Evolutionary conservation across 441 rosid genomes (phyloP), one percentile per base, ranked within the genome.

Genomic region (Corymbia citriodora): DNA sequence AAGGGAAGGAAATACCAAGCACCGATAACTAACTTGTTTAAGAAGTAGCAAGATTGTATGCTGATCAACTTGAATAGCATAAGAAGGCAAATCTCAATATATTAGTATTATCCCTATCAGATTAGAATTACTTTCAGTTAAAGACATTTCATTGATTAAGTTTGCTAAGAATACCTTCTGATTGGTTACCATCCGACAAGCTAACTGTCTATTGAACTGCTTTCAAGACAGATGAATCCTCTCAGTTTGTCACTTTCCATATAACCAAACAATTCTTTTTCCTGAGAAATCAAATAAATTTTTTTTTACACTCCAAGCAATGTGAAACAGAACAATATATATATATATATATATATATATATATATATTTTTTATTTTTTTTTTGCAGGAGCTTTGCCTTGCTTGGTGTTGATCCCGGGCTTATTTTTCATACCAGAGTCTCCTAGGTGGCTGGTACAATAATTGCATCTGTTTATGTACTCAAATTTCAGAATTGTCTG

Each of bases 371-470:
- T n/a, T n/a, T n/a, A n/a, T n/a, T n/a, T n/a, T 89, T 55, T 81
- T 74, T 86, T 90, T 93, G 89, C 91, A 96, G 98, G 98, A 90
- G 89, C 92, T 86, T 90, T 95, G 92, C 98, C 97, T 7, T 95
- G 96, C 90, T 87, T 90, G 29, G 45, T 95, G 59, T 91, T 96
- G 93, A 96, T 96, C 88, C 98, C 97, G 55, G 96, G 97, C 63
- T 93, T 96, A 87, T 96, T 96, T 93, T 96, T 96, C 94, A 93
- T 96, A 88, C 97, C 97, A 21, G 98, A 95, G 88, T 96, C 98
- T 90, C 98, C 97, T 94, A 93, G 97, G 81, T 96, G 98, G 98
- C 96, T 95, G 97, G 98, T 95, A 95, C 91, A 93, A 55, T 89
- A 45, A 23, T 23, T 79, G n/a, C 72, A 90, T 86, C 19, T 90